phyloP scores from a whole-genome alignment of 1,284 basidiomycete genomes.

The Puccinia triticina region DNA sequence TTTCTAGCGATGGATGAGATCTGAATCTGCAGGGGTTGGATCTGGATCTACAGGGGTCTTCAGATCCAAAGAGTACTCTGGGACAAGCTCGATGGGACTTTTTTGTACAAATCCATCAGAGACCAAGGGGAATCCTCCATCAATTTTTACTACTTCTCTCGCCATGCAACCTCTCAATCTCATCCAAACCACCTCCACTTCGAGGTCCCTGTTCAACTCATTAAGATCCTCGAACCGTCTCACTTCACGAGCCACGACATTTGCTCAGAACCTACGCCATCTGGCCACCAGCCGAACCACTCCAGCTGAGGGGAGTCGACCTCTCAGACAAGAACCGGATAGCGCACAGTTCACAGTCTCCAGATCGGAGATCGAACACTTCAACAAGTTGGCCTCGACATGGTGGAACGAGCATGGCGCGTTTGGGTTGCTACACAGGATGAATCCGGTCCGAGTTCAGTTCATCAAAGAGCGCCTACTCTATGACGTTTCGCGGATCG shows the following conservation, averaged over 20 bases:
- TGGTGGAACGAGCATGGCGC: slow-evolving; percentile 99
- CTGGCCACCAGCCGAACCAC: background rate
- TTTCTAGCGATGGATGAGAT: too few relatives aligned
- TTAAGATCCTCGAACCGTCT: background rate
- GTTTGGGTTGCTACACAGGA: slow-evolving; percentile 84
- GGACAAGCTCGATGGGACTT: too few relatives aligned
- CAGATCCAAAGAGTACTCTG: too few relatives aligned
- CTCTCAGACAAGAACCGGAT: background rate
- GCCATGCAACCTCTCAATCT: slow-evolving; percentile 44
- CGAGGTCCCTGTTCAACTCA: slow-evolving; percentile 23
- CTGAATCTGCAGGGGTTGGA: too few relatives aligned
- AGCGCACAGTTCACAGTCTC: slow-evolving; percentile 51
- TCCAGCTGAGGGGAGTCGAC: background rate
- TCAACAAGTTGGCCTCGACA: slow-evolving; percentile 82
- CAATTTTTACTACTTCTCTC: background rate
- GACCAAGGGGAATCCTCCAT: too few relatives aligned
- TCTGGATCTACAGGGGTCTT: too few relatives aligned
- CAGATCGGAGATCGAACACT: slow-evolving; percentile 81
- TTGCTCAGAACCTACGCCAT: background rate
- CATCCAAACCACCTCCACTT: slow-evolving; percentile 12
- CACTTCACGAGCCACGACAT: background rate
- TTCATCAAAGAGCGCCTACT: slow-evolving; percentile 81
- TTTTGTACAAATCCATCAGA: too few relatives aligned
- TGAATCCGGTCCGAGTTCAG: slow-evolving; percentile 88
- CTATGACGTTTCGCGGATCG: slow-evolving; percentile 61